These are phyloP conservation scores for Cyclotella kingstonii DNA, from an alignment of 108 stramenopile species.

Conservation along the genomic window DNA sequence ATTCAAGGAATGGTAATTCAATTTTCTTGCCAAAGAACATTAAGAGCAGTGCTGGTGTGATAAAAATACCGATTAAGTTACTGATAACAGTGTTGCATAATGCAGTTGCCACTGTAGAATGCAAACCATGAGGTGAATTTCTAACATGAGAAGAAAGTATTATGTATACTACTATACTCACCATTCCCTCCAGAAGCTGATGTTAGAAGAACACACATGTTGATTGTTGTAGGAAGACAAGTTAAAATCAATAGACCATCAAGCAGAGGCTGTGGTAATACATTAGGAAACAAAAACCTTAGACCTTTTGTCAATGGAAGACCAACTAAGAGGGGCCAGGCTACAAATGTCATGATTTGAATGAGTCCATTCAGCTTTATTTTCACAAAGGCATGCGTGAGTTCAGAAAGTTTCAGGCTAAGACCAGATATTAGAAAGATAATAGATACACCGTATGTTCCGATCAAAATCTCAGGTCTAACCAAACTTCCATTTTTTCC, in stretches of 20 bases:
- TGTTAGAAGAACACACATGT: conserved; percentile 91
- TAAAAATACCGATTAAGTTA: conserved; percentile 83
- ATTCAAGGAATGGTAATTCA: conserved; percentile 70
- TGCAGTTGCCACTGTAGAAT: conserved; percentile 57
- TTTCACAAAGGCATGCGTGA: conserved; percentile 65
- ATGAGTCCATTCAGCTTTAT: conserved; percentile 72
- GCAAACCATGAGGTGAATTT: no score
- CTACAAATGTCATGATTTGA: conserved; percentile 64
- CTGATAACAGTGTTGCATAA: conserved; percentile 90
- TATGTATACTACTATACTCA: background rate
- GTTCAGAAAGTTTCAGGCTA: conserved; percentile 68
- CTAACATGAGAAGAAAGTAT: no score
- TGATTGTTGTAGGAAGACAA: conserved; percentile 91
- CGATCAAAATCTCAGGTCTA: conserved; percentile 82
- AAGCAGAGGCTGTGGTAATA: conserved; percentile 59
- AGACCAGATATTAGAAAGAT: conserved; percentile 89
- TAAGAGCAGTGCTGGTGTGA: conserved; percentile 84
- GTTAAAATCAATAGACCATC: conserved; percentile 77
- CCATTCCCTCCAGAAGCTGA: conserved; percentile 70
- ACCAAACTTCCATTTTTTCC: conserved; percentile 72
- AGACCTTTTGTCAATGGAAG: conserved; percentile 58
- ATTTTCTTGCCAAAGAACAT: conserved; percentile 71
- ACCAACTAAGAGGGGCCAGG: conserved; percentile 80
- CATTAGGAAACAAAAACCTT: conserved; percentile 32
- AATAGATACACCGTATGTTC: conserved; percentile 76